These are phyloP conservation scores for Coniochaeta ligniaria DNA, from an alignment of 2,329 filamentous ascomycete species.

Conservation along the genomic window DNA sequence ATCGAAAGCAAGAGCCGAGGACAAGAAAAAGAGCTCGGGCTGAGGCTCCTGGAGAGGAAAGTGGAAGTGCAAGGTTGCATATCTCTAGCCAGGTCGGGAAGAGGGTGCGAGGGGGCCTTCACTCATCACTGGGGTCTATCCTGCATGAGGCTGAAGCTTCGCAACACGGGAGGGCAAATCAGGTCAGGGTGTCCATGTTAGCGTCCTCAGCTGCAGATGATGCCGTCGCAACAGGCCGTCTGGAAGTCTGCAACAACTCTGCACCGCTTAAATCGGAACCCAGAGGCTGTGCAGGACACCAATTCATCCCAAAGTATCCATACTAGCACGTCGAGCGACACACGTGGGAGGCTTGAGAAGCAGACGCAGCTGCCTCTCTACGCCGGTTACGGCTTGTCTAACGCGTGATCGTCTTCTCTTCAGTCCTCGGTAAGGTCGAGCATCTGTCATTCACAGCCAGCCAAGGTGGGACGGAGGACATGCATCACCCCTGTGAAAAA, in stretches of 20 bases:
- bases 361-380: not conserved
- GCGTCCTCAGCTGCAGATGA: not conserved
- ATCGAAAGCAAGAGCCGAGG: no score
- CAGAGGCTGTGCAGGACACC: not conserved
- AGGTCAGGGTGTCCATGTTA: not conserved
- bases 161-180: not conserved
- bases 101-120: not conserved
- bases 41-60: not conserved
- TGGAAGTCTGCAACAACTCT: not conserved
- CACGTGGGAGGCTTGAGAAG: not conserved
- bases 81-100: not conserved
- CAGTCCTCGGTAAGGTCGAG: not conserved
- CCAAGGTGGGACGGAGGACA: no score
- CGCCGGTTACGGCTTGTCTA: not conserved
- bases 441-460: not conserved
- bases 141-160: slow-evolving; percentile 1
- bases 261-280: not conserved
- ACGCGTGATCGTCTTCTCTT: not conserved
- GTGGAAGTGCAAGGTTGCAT: not conserved
- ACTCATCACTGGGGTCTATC: not conserved
- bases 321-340: not conserved
- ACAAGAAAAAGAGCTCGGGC: not conserved
- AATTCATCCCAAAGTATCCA: not conserved
- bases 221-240: not conserved
- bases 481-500: not conserved